A percentile compares a stretch with the other conserved stretches of the same genome.
Evolutionary conservation across 1,284 basidiomycete genomes (phyloP).

Genomic region (Cronartium quercuum): DNA sequence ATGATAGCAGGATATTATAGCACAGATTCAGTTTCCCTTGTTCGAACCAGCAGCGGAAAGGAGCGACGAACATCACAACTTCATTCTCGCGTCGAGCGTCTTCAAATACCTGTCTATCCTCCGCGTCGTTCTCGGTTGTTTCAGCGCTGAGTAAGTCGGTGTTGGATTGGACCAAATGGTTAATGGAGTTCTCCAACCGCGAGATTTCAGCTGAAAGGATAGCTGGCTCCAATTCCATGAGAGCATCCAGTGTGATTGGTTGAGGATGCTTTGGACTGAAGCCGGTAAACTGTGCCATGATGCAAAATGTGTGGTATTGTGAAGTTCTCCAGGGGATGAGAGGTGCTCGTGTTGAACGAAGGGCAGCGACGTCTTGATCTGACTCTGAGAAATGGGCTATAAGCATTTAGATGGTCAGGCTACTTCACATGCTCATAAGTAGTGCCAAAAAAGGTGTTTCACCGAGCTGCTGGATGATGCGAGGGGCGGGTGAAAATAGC

Average conservation of each 20-base stretch:
- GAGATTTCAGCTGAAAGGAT: conserved; percentile 13
- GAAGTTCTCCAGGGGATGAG: too few species aligned
- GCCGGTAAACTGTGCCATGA: not conserved
- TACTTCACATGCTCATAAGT: too few species aligned
- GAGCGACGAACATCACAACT: conserved; percentile 3
- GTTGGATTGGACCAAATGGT: conserved; percentile 12
- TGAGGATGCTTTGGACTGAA: conserved; percentile 2
- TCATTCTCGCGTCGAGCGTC: conserved; percentile 22
- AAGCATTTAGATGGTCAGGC: too few species aligned
- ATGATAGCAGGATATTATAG: not conserved
- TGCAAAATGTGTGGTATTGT: not conserved
- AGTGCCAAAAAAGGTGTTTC: too few species aligned
- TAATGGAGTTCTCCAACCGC: conserved; percentile 23
- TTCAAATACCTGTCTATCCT: not conserved
- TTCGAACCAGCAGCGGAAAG: not conserved
- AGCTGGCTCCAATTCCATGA: conserved; percentile 4
- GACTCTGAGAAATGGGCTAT: too few species aligned
- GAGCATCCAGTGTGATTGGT: conserved; percentile 7
- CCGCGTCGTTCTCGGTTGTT: not conserved
- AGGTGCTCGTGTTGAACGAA: too few species aligned
- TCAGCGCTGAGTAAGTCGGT: not conserved
- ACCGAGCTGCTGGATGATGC: too few species aligned
- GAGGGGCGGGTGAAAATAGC: too few species aligned
- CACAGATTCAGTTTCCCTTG: not conserved
- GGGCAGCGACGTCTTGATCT: too few species aligned